Evolutionary conservation across 352 stramenopile genomes (phyloP).

Genomic region (Thalassiosira ordinaria): DNA sequence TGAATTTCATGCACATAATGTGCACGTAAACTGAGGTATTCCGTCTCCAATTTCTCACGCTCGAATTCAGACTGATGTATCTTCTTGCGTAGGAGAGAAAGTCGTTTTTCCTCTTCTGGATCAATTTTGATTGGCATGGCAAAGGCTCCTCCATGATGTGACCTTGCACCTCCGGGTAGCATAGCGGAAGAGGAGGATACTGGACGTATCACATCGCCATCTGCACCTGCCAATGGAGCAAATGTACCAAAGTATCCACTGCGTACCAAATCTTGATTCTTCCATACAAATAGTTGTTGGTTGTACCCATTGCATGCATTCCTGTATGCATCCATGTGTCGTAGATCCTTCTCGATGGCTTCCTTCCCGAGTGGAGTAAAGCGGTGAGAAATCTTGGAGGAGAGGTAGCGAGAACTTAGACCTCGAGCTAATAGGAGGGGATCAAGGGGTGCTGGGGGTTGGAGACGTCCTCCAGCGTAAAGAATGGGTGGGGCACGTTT

Average conservation of each 20-base stretch:
- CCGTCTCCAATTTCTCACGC: constrained; percentile 74
- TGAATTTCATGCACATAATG: constrained; percentile 80
- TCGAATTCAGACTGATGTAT: constrained; percentile 75
- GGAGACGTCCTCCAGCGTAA: no score
- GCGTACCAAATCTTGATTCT: constrained; percentile 62
- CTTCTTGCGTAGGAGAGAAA: constrained; percentile 66
- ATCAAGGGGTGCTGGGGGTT: constrained; percentile 40
- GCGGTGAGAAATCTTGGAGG: constrained; percentile 47
- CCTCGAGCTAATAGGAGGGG: constrained; percentile 69
- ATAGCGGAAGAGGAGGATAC: background rate
- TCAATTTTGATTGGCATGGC: constrained; percentile 82
- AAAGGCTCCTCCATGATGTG: no score
- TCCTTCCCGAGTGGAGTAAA: constrained; percentile 56
- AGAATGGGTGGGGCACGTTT: no score
- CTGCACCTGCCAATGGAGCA: constrained; percentile 10
- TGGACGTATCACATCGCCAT: constrained; percentile 4
- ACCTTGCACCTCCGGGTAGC: background rate
- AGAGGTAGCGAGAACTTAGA: constrained; percentile 68
- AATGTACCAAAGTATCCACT: constrained; percentile 55
- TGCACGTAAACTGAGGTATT: constrained; percentile 77
- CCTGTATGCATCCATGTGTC: constrained; percentile 78
- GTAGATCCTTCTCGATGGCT: constrained; percentile 77
- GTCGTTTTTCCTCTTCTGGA: constrained; percentile 83
- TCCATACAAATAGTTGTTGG: constrained; percentile 77
- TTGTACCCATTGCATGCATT: constrained; percentile 72